Conservation (phyloP, 257 asterid species). For the Fraxinus pennsylvanica region DNA sequence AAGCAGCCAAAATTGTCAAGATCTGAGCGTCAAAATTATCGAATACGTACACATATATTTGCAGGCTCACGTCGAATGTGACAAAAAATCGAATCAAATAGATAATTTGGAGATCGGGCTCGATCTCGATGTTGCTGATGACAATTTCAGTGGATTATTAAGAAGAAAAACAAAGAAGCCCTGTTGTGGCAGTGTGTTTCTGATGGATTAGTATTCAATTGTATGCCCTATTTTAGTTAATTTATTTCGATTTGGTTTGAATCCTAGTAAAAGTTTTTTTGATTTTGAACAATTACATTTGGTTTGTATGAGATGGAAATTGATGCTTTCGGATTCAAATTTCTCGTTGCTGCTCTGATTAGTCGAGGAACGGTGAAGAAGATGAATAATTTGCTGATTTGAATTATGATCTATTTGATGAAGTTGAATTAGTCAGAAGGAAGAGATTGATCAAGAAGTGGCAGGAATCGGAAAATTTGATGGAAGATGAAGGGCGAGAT, state of each 20-base stretch:
- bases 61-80: background rate
- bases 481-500: background rate
- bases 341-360: background rate
- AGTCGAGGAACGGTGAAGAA: background rate
- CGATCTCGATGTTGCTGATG: background rate
- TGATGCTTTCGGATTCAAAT: background rate
- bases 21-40: background rate
- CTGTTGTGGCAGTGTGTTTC: background rate
- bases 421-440: no score
- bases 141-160: background rate
- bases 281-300: background rate
- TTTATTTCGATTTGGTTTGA: background rate
- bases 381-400: background rate
- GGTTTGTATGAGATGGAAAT: background rate
- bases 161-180: background rate
- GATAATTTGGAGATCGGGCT: background rate
- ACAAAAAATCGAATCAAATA: background rate
- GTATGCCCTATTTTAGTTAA: background rate
- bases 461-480: background rate
- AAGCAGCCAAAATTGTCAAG: slow-evolving; percentile 10
- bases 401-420: background rate
- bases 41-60: background rate
- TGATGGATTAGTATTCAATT: background rate
- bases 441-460: background rate
- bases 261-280: background rate